phyloP scores from a whole-genome alignment of 331 rosid species.

The Arachis monticola region DNA sequence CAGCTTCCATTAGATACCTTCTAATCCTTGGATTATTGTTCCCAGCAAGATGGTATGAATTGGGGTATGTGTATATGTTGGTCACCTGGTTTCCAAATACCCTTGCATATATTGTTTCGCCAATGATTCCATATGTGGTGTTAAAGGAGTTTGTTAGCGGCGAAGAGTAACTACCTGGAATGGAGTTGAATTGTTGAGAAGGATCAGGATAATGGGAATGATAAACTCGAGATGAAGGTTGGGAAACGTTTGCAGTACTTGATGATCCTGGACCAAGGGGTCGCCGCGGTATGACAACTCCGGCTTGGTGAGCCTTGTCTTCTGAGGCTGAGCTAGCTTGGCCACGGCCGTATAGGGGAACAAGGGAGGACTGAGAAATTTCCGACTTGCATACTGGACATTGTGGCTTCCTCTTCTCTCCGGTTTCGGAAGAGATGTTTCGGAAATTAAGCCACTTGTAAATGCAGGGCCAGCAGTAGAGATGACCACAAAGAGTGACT shows the following conservation, averaged over 20 bases:
- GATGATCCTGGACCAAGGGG: slow-evolving; percentile 61
- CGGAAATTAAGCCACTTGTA: slow-evolving; percentile 77
- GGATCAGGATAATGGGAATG: slow-evolving; percentile 39
- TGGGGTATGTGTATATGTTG: slow-evolving; percentile 55
- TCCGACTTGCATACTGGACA: slow-evolving; percentile 95
- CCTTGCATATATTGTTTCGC: slow-evolving; percentile 74
- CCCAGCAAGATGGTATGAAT: slow-evolving; percentile 56
- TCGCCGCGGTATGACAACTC: slow-evolving; percentile 61
- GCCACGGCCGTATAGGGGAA: slow-evolving; percentile 79
- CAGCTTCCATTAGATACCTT: slow-evolving; percentile 45
- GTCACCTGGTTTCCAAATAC: slow-evolving; percentile 68
- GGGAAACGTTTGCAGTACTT: slow-evolving; percentile 38
- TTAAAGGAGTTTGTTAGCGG: slow-evolving; percentile 46
- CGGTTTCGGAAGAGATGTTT: slow-evolving; percentile 36
- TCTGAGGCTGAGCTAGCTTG: slow-evolving; percentile 53
- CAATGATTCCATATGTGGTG: slow-evolving; percentile 57
- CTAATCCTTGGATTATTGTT: slow-evolving; percentile 55
- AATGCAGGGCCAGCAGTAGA: slow-evolving; percentile 97
- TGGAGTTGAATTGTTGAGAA: slow-evolving; percentile 44
- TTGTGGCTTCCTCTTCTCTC: slow-evolving; percentile 46
- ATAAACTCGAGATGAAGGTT: slow-evolving; percentile 41
- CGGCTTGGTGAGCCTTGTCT: slow-evolving; percentile 43
- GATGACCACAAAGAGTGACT: slow-evolving; percentile 94
- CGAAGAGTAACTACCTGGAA: slow-evolving; percentile 37
- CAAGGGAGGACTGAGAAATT: slow-evolving; percentile 64